These are phyloP conservation scores for Crithidia mellificae DNA, from an alignment of 208 protist species.

Conservation along the genomic window DNA sequence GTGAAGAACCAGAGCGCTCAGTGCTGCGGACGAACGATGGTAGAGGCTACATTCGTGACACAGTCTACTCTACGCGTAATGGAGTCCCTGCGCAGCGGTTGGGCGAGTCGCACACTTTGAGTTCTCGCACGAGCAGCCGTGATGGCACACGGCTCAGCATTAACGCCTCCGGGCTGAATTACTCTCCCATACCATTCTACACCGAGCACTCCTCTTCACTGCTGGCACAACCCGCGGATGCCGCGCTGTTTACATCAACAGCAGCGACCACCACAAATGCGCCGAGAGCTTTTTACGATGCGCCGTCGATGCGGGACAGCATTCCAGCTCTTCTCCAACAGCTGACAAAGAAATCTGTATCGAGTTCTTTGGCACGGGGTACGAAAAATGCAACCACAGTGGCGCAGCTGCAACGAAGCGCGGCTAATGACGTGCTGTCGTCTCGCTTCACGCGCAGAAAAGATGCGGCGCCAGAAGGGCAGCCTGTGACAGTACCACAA, in stretches of 20 bases:
- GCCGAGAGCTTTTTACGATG: conserved; percentile 27
- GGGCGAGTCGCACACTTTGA: neutral
- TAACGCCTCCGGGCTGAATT: conserved; percentile 4
- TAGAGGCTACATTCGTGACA: neutral
- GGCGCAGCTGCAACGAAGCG: no score
- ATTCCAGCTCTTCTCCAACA: conserved; percentile 28
- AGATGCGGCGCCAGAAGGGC: no score
- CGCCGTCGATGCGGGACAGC: conserved; percentile 29
- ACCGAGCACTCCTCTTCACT: conserved; percentile 16
- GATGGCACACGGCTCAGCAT: neutral
- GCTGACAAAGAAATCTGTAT: neutral
- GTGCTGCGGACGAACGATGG: no score
- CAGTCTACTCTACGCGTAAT: neutral
- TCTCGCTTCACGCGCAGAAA: no score
- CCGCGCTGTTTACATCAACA: neutral
- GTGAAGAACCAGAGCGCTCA: no score
- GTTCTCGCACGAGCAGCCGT: neutral
- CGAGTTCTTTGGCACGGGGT: no score
- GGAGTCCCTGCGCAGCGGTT: neutral
- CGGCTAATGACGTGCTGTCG: no score
- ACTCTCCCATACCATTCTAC: conserved; percentile 29
- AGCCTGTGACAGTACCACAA: no score
- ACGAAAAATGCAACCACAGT: no score
- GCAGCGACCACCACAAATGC: neutral
- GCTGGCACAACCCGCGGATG: neutral